Base-by-base conservation (phyloP, 108 stramenopile species). In the Cyclotella sp. region DNA sequence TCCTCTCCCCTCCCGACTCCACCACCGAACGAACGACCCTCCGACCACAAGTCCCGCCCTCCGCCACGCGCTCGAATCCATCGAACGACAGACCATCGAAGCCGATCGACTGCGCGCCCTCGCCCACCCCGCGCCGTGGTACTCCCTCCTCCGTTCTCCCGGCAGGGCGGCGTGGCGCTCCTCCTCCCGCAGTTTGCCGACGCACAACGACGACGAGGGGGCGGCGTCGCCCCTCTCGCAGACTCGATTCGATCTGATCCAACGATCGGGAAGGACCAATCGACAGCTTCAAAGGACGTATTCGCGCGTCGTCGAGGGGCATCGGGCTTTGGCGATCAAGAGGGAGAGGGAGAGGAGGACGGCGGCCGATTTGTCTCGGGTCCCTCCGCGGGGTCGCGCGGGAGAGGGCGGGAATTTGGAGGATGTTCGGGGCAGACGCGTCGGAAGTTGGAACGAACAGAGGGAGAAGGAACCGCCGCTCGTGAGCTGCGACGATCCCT, bases 141-240 rank as follows among this genome's bases (percentile, higher is more conserved):
- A 86, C 41, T 61, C 58, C 0, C 49, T 94, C 6, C 57, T 94
- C 24, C 72, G 68, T 65, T 57, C 79, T 58, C 83, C 93, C 0
- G 85, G 89, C 40, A 72, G 93, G 39, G 93, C 93, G 7, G 72
- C 85, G 0, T 94, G 93, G 93, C 68, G 93, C 60, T 88, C 85
- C 27, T 63, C 88, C 14, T 78, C 84, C 69, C 76, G 62, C 19
- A 26, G 73, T n/a, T 53, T 82, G 69, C 65, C 74, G 9, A 21
- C 40, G 16, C 30, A 39, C 19, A 27, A 10, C 44, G 55, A 53
- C 10, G 57, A 3, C 26, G 54, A n/a, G 19, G 30, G 55, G 13
- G 40, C 30, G 24, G 30, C 57, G 30, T 79, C 72, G 21, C 66
- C 65, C 0, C 60, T 79, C 10, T 44, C 58, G 0, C 72, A 73